A percentile compares a stretch with the other conserved stretches of the same genome.
Conservation (phyloP, 1,139 yeast species). For the Protomyces inouyei region DNA sequence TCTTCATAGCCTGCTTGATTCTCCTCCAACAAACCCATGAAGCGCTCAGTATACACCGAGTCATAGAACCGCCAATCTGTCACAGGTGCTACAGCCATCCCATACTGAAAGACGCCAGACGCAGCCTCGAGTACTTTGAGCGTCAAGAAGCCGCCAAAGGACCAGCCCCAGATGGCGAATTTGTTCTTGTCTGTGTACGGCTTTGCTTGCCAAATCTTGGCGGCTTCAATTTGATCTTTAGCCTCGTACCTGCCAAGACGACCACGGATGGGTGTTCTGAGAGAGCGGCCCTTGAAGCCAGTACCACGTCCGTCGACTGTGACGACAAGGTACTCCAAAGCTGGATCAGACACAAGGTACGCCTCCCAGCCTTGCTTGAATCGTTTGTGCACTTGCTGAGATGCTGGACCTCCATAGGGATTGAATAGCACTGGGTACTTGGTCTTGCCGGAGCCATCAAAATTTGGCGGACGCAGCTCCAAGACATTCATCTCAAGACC, state of each 20-base stretch:
- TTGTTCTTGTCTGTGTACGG: constrained; percentile 54
- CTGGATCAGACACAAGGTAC: constrained; percentile 59
- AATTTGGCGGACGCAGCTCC: constrained; percentile 70
- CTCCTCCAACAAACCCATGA: constrained; percentile 64
- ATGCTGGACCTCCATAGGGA: constrained; percentile 94
- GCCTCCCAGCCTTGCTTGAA: constrained; percentile 63
- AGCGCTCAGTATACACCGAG: constrained; percentile 83
- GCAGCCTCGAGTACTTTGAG: constrained; percentile 71
- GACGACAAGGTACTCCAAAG: constrained; percentile 58
- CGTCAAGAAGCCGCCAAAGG: constrained; percentile 79
- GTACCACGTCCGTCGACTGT: constrained; percentile 94
- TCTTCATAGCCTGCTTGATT: constrained; percentile 53
- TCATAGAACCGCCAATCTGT: constrained; percentile 73
- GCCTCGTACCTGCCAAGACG: constrained; percentile 86
- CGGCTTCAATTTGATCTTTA: constrained; percentile 65
- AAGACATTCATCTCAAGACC: constrained; percentile 55
- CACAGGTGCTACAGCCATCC: constrained; percentile 87
- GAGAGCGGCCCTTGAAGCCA: constrained; percentile 79
- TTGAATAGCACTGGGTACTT: constrained; percentile 77
- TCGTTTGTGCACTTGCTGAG: constrained; percentile 59
- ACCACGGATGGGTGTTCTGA: constrained; percentile 60
- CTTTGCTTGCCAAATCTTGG: constrained; percentile 54
- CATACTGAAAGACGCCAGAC: constrained; percentile 65
- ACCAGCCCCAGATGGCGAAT: constrained; percentile 97
- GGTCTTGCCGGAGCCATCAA: constrained; percentile 46